Evolutionary conservation across 1,284 basidiomycete genomes (phyloP), one percentile per base, ranked within the genome.

Genomic region (Puccinia brachypodii): DNA sequence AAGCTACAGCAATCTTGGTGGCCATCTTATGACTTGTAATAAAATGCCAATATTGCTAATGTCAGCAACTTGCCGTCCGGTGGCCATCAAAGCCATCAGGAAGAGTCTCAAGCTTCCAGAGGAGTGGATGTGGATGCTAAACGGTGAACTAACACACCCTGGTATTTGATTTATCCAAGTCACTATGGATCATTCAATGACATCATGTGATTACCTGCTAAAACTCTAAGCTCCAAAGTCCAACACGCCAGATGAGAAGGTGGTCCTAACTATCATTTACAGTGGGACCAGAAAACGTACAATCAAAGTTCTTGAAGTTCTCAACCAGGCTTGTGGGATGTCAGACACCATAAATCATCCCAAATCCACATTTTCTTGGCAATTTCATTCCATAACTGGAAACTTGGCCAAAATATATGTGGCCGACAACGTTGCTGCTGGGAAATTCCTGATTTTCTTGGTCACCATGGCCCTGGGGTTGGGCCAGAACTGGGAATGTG

Each of bases 61-160:
- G 73, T 42, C 73, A n/a, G 47, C 71, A 19, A 73, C 71, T 50
- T 73, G 71, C 47, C 2, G 42, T 9, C 73, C 73, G 13, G 16
- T 58, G 3, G 73, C 73, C 0, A 38, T 75, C 6, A n/a, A 62
- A 38, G 31, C 56, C 2, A 75, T 75, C 47, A 44, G 62, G 64
- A 68, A 68, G 13, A 68, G 64, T 14, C 64, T 68, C 7, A 68
- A 68, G 31, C 19, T 68, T 1, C 7, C 28, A 11, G 31, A 68
- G 9, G 2, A 31, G 19, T 3, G 2, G 1, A 11, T 68, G 1
- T 2, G 22, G 28, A 68, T 68, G 31, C 64, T 68, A 16, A 2
- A 68, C 22, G 64, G 64, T 22, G 64, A 68, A 68, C 22, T 68
- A 4, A n/a, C 31, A n/a, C 25, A 31, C 2, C 64, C 64, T 8